Conservation (phyloP, 2,329 filamentous ascomycete species). For the Penicillium olsonii region DNA sequence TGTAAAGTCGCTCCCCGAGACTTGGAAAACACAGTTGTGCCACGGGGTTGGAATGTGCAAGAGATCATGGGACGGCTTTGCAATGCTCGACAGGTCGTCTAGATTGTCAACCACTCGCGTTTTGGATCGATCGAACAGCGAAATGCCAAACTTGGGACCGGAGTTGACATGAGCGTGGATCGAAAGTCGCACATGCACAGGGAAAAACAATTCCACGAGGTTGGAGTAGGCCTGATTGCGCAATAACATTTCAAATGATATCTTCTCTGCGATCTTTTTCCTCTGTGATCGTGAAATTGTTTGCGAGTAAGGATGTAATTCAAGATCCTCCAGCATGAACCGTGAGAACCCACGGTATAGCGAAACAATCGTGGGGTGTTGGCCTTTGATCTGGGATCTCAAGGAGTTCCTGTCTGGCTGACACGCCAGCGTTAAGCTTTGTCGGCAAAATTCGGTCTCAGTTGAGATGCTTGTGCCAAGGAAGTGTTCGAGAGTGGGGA, state of each 20-base stretch:
- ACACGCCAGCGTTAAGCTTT: no score
- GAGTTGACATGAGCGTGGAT: constrained; percentile 42
- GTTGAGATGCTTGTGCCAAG: no score
- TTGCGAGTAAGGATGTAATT: constrained; percentile 14
- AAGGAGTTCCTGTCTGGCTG: no score
- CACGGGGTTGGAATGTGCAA: constrained; percentile 46
- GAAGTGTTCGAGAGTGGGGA: no score
- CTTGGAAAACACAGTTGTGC: constrained; percentile 41
- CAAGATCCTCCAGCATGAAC: constrained; percentile 42
- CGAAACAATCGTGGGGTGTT: neutral
- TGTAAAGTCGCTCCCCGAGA: neutral
- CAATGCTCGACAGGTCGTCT: neutral
- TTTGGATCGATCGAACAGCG: constrained; percentile 35
- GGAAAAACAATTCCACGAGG: constrained; percentile 34
- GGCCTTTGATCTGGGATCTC: no score
- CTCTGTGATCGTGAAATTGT: constrained; percentile 31
- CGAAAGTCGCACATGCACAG: constrained; percentile 49
- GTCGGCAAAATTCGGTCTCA: no score
- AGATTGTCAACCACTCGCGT: constrained; percentile 29
- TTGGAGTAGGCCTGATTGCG: neutral
- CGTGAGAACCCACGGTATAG: constrained; percentile 40
- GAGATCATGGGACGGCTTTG: constrained; percentile 16
- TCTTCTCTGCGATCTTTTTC: constrained; percentile 29
- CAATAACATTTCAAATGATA: constrained; percentile 1
- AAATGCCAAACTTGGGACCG: constrained; percentile 47